Evolutionary conservation across 495 filamentous ascomycete species (phyloP).

Genomic region (Neurospora sp.): DNA sequence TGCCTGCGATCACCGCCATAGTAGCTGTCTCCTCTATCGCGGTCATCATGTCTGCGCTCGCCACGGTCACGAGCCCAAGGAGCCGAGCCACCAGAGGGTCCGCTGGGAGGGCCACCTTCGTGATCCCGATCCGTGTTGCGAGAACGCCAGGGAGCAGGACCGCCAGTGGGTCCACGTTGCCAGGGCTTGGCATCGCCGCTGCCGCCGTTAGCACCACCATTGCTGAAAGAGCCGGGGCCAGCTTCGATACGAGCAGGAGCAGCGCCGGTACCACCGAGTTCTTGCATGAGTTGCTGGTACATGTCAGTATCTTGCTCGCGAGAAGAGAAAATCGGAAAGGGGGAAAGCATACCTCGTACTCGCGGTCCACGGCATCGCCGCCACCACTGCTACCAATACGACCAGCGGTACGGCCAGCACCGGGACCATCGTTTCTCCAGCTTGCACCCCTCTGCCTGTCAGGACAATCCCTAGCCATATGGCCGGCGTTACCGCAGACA

Average conservation of each 20-base stretch:
- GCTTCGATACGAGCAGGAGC: slow-evolving; percentile 79
- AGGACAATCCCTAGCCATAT: slow-evolving; percentile 54
- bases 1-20: slow-evolving; percentile 16
- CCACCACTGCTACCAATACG: slow-evolving; percentile 50
- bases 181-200: slow-evolving; percentile 65
- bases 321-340: background rate
- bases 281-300: slow-evolving; percentile 87
- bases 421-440: slow-evolving; percentile 70
- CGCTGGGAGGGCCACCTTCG: slow-evolving; percentile 25
- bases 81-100: slow-evolving; percentile 27
- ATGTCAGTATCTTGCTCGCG: slow-evolving; percentile 22
- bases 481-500: slow-evolving; percentile 62
- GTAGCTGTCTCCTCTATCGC: slow-evolving; percentile 17
- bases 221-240: slow-evolving; percentile 53
- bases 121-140: slow-evolving; percentile 33
- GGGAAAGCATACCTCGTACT: slow-evolving; percentile 68
- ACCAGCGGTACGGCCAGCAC: slow-evolving; percentile 36
- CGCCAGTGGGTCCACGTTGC: slow-evolving; percentile 83
- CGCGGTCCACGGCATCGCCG: slow-evolving; percentile 83
- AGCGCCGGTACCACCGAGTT: slow-evolving; percentile 63
- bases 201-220: slow-evolving; percentile 28
- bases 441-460: slow-evolving; percentile 81
- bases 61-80: slow-evolving; percentile 53
- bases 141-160: slow-evolving; percentile 67
- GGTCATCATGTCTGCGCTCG: slow-evolving; percentile 14